phyloP scores from a whole-genome alignment of 2,329 filamentous ascomycete species.

The Alternaria triticimaculans region DNA sequence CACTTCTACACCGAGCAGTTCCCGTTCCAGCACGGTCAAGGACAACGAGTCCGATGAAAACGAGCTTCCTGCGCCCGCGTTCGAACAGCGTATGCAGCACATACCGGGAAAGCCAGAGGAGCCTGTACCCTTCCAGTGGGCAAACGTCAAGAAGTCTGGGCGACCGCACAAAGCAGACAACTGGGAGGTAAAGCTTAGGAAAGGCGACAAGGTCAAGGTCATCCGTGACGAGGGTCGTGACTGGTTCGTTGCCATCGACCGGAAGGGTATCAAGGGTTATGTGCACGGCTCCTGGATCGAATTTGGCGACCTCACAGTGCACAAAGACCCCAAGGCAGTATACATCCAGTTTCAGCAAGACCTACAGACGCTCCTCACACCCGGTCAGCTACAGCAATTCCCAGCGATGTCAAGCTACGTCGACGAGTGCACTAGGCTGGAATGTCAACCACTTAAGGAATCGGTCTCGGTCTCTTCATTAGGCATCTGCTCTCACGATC shows the following conservation, averaged over 20 bases:
- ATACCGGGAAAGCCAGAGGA: not conserved
- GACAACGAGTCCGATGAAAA: not conserved
- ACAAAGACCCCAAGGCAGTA: slow-evolving; percentile 19
- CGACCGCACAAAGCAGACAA: slow-evolving; percentile 29
- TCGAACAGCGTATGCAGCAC: slow-evolving; percentile 1
- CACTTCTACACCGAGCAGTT: not conserved
- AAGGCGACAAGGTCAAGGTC: slow-evolving; percentile 33
- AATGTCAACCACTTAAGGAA: slow-evolving; percentile 30
- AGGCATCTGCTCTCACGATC: slow-evolving; percentile 40
- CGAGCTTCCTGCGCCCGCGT: not conserved
- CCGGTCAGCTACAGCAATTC: slow-evolving; percentile 28
- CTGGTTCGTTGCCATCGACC: slow-evolving; percentile 31
- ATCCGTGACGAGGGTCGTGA: slow-evolving; percentile 28
- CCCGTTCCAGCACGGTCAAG: no score
- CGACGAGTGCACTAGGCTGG: slow-evolving; percentile 22
- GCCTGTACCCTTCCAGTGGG: slow-evolving; percentile 20
- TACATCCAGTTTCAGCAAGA: slow-evolving; percentile 28
- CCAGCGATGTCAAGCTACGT: slow-evolving; percentile 27
- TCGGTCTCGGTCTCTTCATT: slow-evolving; percentile 4
- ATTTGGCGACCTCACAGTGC: slow-evolving; percentile 20
- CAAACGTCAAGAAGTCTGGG: slow-evolving; percentile 27
- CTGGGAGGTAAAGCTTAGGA: slow-evolving; percentile 33
- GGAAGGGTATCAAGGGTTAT: slow-evolving; percentile 24
- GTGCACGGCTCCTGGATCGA: slow-evolving; percentile 35
- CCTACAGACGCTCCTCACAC: slow-evolving; percentile 19